Evolutionary conservation across 1,284 basidiomycete species (phyloP).

Genomic region (Cystobasidium slooffiae): DNA sequence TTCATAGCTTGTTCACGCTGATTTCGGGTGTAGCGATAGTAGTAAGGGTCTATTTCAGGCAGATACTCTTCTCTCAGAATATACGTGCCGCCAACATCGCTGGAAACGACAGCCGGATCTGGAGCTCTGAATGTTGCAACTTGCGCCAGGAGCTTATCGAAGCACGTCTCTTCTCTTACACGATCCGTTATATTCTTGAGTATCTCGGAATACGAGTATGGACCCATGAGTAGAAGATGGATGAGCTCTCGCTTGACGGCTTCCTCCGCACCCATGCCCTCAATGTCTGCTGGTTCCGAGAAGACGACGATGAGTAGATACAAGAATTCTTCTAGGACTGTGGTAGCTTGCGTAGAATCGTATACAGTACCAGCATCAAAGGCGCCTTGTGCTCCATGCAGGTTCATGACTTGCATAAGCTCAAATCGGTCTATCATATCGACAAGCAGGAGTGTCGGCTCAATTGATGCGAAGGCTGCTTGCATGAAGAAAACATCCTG

Average conservation of each 20-base stretch:
- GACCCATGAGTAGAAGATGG: conserved; percentile 85
- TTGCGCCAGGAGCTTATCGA: conserved; percentile 77
- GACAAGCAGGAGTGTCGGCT: conserved; percentile 79
- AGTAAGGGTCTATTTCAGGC: conserved; percentile 91
- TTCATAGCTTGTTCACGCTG: conserved; percentile 92
- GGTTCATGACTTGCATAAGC: conserved; percentile 76
- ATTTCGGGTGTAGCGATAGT: conserved; percentile 94
- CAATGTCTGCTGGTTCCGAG: conserved; percentile 79
- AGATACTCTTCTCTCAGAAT: conserved; percentile 82
- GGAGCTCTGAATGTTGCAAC: conserved; percentile 85
- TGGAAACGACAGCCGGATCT: conserved; percentile 58
- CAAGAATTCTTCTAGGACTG: conserved; percentile 90
- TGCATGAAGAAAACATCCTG: conserved; percentile 94
- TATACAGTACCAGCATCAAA: conserved; percentile 59
- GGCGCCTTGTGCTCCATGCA: conserved; percentile 59
- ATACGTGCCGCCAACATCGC: conserved; percentile 70
- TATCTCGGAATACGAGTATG: conserved; percentile 88
- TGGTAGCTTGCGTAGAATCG: conserved; percentile 72
- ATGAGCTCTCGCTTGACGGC: conserved; percentile 83
- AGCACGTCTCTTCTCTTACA: conserved; percentile 80
- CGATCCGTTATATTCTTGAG: conserved; percentile 89
- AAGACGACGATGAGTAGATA: conserved; percentile 85
- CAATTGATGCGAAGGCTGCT: conserved; percentile 72
- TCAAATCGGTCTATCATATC: conserved; percentile 89
- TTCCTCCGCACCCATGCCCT: conserved; percentile 68